Base-by-base conservation (phyloP, 2,329 filamentous ascomycete species). In the Diaporthe destruens region DNA sequence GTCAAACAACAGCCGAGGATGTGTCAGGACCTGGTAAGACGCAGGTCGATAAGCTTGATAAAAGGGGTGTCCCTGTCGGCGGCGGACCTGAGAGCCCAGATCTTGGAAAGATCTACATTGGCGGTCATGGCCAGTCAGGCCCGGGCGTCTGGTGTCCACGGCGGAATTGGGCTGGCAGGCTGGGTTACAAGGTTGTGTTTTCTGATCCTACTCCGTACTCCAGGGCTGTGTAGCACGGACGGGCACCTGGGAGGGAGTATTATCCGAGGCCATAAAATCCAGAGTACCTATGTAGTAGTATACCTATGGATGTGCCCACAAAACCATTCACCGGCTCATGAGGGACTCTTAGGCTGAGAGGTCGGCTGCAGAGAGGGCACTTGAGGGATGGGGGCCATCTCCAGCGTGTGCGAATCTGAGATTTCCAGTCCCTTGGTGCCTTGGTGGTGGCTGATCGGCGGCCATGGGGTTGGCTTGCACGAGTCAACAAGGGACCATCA, bases 41-140 rank as follows among this genome's bases (percentile, higher is more conserved):
- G 61, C 63, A 44, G 23, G 36, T 34, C 44, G 72, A 73, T 69
- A 73, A 73, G 47, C 29, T 55, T 69, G 69, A 73, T 67, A 63
- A 32, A 23, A 29, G 32, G 34, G 53, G 54, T 18, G 25, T 55
- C 49, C 61, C 23, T 71, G 47, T 47, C 39, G 18, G 11, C 29
- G 23, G 42, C 44, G 44, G 57, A 23, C 51, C 16, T 61, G 32
- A 23, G 23, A 12, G 8, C 29, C 56, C 56, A 16, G 71, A 71
- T 71, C 53, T 71, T 39, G 57, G 51, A 32, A 57, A 66, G 67
- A 73, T 73, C 71, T 66, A 53, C 71, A 57, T 39, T 5, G 32
- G 61, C 61, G 18, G 61, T 51, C 61, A 32, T 65, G 61, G 47
- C 11, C 34, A 36, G 34, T 65, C 29, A 65, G 59, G 59, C 20